Percentiles rank a stretch among this genome's conserved stretches.
These are phyloP conservation scores for Venturia effusa DNA, from an alignment of 2,329 filamentous ascomycete species.

Conservation along the genomic window DNA sequence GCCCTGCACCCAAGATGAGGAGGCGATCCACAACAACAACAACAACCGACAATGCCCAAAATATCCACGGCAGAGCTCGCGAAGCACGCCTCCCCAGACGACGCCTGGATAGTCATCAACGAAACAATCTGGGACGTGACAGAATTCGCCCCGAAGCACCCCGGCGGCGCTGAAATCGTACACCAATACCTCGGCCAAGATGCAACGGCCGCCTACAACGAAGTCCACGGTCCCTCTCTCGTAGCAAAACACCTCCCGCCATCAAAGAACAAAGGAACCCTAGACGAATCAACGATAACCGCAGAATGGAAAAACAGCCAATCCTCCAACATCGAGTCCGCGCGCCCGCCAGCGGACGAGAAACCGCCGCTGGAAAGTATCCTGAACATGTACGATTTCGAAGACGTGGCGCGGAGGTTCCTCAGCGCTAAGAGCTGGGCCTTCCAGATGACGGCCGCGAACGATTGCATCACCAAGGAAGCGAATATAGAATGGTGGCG, in stretches of 20 bases:
- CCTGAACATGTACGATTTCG: slow-evolving; percentile 38
- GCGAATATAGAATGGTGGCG: slow-evolving; percentile 32
- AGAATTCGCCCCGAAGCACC: slow-evolving; percentile 12
- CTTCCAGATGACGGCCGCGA: slow-evolving; percentile 40
- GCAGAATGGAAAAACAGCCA: slow-evolving; percentile 7
- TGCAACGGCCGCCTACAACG: slow-evolving; percentile 11
- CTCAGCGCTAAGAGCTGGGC: slow-evolving; percentile 31
- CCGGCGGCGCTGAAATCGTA: slow-evolving; percentile 9
- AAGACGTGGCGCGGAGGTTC: slow-evolving; percentile 27
- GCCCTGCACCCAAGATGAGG: too few relatives aligned
- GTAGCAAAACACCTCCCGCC: slow-evolving; percentile 5
- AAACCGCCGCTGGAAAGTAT: slow-evolving; percentile 37
- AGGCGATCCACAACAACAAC: neutral
- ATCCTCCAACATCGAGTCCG: slow-evolving; percentile 6
- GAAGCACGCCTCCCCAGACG: slow-evolving; percentile 3
- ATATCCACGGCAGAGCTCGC: slow-evolving; percentile 5
- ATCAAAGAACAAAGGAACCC: slow-evolving; percentile 1
- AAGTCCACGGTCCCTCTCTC: slow-evolving; percentile 10
- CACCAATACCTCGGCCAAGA: slow-evolving; percentile 10
- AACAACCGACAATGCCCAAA: neutral
- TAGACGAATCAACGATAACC: slow-evolving; percentile 8
- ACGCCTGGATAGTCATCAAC: slow-evolving; percentile 10
- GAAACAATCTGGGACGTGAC: slow-evolving; percentile 11
- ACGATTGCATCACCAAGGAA: slow-evolving; percentile 36
- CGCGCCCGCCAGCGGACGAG: neutral